phyloP scores from a whole-genome alignment of 2,329 filamentous ascomycete species.

The Aphanoascus verrucosus region DNA sequence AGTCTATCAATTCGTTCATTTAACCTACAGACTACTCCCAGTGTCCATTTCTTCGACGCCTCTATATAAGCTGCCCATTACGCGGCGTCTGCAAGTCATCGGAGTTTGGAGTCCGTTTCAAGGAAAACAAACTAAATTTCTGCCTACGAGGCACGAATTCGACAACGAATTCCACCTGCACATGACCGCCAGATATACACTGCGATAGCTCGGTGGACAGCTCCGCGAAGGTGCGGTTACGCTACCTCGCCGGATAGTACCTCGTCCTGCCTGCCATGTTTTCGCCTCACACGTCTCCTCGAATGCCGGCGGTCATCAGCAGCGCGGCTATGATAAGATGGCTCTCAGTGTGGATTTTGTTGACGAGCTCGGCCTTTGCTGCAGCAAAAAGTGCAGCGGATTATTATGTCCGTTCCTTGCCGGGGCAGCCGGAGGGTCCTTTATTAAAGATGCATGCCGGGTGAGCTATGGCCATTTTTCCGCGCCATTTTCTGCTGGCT shows the following conservation, averaged over 20 bases:
- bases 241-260: background rate
- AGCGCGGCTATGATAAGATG: background rate
- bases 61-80: background rate
- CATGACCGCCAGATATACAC: background rate
- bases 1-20: background rate
- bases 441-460: slow-evolving; percentile 96
- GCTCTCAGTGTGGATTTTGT: slow-evolving; percentile 7
- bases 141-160: background rate
- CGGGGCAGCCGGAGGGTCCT: slow-evolving; percentile 68
- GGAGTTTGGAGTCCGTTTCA: background rate
- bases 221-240: background rate
- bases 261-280: slow-evolving; percentile 1
- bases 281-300: background rate
- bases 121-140: background rate
- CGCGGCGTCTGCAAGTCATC: background rate
- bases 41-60: background rate
- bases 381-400: slow-evolving; percentile 50
- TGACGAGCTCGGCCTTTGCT: slow-evolving; percentile 9
- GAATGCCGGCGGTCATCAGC: background rate
- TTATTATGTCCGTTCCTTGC: slow-evolving; percentile 78
- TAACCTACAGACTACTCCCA: background rate
- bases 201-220: background rate
- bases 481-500: background rate
- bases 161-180: background rate
- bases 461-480: slow-evolving; percentile 44